Percentiles rank a stretch among this genome's conserved stretches.
Conservation (phyloP, 129 eudicot genomes). For the Silybum marianum region DNA sequence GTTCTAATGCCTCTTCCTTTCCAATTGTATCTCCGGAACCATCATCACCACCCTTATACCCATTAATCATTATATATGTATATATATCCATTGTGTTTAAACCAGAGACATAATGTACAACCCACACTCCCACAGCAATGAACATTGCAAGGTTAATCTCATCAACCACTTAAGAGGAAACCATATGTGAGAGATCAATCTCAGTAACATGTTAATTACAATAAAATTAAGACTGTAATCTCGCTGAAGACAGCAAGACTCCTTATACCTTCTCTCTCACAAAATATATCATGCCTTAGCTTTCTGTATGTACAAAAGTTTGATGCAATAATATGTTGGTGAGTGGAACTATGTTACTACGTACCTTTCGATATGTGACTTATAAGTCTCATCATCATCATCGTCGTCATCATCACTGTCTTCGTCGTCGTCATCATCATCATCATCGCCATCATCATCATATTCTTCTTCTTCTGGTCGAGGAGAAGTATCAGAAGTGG, state of each 20-base stretch:
- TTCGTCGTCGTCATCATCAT: not conserved
- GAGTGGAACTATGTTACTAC: slow-evolving; percentile 9
- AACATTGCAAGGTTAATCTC: slow-evolving; percentile 10
- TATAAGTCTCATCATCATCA: slow-evolving; percentile 12
- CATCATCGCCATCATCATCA: not conserved
- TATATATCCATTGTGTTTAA: not conserved
- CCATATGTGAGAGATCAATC: not conserved
- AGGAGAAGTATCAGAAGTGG: slow-evolving; percentile 43
- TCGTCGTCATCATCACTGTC: not conserved
- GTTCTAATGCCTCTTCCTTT: not conserved
- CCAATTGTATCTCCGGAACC: slow-evolving; percentile 1
- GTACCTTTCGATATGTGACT: slow-evolving; percentile 30
- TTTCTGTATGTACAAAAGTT: not conserved
- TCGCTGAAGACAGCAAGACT: slow-evolving; percentile 9
- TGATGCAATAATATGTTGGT: not conserved
- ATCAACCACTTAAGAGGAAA: not conserved
- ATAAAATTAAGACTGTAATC: not conserved
- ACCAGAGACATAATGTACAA: not conserved
- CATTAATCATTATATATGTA: not conserved
- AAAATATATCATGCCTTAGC: slow-evolving; percentile 15
- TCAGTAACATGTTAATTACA: slow-evolving; percentile 6
- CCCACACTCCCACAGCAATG: not conserved
- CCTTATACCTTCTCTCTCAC: slow-evolving; percentile 11
- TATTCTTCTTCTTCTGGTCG: slow-evolving; percentile 35
- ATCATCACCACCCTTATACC: slow-evolving; percentile 4